Base-by-base conservation (phyloP, 345 rosid genomes). In the Ceriops zippeliana region DNA sequence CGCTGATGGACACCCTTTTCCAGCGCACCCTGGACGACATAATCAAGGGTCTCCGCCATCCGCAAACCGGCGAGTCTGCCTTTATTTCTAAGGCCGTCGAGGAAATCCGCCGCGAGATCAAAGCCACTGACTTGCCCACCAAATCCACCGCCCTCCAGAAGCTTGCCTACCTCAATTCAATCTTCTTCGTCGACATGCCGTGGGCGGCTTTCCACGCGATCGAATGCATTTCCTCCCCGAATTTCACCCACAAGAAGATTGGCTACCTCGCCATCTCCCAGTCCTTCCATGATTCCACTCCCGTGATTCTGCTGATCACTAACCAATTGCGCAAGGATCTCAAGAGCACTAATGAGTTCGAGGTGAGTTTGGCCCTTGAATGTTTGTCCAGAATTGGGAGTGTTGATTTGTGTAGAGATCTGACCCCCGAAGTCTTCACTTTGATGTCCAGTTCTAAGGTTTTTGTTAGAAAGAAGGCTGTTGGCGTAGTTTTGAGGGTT, bases 311-410 rank as follows among this genome's bases (percentile, higher is more conserved):
- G 67, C 81, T 92, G 71, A 89, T 92, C 73, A 89, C 93, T 3
- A 90, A 95, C 74, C 98, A 95, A 78, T 79, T 95, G 37, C 79
- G 98, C 10, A 92, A 95, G 80, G 99, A 91, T 80, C 84, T 95
- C 64, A 84, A 73, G 58, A 84, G 96, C 32, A 66, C 75, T 38
- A 86, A 85, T 34, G 96, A 86, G 70, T 80, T 77, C 71, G 99
- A 95, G 80, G 93, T 87, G 21, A 84, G 90, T 85, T 76, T 92
- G 24, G 90, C 99, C 47, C 86, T 95, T 30, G 89, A 89, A 46
- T 95, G 97, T 80, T 74, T 95, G 42, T 82, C 91, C 27, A 81
- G 82, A 71, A 83, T 91, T 63, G 98, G 89, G 28, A 89, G 84
- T 71, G 76, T 78, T 52, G 99, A 95, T 87, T 83, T 95, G 35